These are phyloP conservation scores for Apiotrichum porosum DNA, from an alignment of 1,284 basidiomycete species.

Conservation along the genomic window DNA sequence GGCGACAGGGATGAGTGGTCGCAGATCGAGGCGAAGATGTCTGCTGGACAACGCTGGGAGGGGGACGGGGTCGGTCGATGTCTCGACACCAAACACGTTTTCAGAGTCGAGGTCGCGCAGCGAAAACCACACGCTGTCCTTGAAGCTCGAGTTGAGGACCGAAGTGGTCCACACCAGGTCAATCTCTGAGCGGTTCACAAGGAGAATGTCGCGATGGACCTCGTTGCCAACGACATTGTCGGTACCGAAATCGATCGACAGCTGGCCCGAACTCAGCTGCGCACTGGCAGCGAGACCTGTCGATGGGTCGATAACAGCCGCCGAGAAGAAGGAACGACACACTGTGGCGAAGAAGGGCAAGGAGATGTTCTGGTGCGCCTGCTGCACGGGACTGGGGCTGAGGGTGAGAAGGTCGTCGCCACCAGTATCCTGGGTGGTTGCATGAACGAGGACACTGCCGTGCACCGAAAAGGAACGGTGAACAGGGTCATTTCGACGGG, in stretches of 20 bases:
- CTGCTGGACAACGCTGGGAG: constrained; percentile 41
- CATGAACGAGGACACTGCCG: constrained; percentile 39
- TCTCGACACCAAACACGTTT: constrained; percentile 46
- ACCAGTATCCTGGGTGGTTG: constrained; percentile 12
- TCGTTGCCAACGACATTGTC: constrained; percentile 37
- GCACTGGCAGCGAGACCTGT: constrained; percentile 30
- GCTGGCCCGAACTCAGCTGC: constrained; percentile 34
- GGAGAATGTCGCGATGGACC: constrained; percentile 41
- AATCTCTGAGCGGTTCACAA: constrained; percentile 46
- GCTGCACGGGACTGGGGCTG: too few relatives aligned
- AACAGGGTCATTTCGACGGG: constrained; percentile 31
- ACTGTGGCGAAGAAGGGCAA: constrained; percentile 46
- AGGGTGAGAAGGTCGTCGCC: neutral
- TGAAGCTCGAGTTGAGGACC: constrained; percentile 35
- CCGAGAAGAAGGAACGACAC: constrained; percentile 42
- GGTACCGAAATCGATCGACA: constrained; percentile 40
- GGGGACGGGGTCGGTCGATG: constrained; percentile 36
- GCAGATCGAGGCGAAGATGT: constrained; percentile 37
- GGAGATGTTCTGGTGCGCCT: constrained; percentile 24
- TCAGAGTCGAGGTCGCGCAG: constrained; percentile 46
- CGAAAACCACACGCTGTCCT: constrained; percentile 43
- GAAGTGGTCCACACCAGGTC: constrained; percentile 42
- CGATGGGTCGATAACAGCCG: constrained; percentile 35
- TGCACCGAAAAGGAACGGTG: constrained; percentile 43
- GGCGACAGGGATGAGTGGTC: constrained; percentile 25